Base-by-base conservation (phyloP, 352 stramenopile genomes). In the Elongisporangium prolatum region DNA sequence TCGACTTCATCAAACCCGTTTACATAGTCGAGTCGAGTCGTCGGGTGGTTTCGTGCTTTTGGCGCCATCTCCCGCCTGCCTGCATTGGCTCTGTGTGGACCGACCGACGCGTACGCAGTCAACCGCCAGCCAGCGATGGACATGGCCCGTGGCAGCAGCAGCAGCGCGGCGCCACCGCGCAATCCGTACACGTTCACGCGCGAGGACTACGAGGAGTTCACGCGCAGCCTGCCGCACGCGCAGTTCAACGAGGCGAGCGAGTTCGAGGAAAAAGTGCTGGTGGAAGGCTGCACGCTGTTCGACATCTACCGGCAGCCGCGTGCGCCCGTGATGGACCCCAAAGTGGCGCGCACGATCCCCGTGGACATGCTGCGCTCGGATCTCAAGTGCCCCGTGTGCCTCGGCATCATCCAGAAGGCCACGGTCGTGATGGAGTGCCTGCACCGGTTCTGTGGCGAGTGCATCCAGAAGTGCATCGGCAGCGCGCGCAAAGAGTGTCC, bases 371-470 rank as follows among this genome's bases (percentile, higher is more conserved):
- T 97, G 0, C 89, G 93, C 54, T 76, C 85, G 21, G 82, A 96
- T 55, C 75, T 97, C 21, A 89, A 79, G 57, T 97, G 90, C 57
- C 86, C 88, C 11, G 84, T 97, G 50, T 97, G 90, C 57, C 69
- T 97, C 13, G 80, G 86, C 28, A 91, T 94, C 52, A 84, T 94
- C 59, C 75, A 77, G 56, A 75, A 88, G 52, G 92, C 88, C n/a
- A 80, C 80, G 51, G 88, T 95, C 17, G 89, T 97, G 13, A 96
- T 95, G 75, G 84, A 96, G 63, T 97, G 90, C 65, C 72, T 97
- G 50, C 90, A 97, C 65, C 82, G 90, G 44, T 97, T 97, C 65
- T 97, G 90, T 56, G 71, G 83, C 57, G 78, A 95, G 25, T 97
- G 90, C 70, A 96, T 97, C 60, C 75, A 95, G 54, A 89, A 86